Evolutionary conservation across 2,329 filamentous ascomycete species (phyloP).

Genomic region (Trichoderma aggressivum): DNA sequence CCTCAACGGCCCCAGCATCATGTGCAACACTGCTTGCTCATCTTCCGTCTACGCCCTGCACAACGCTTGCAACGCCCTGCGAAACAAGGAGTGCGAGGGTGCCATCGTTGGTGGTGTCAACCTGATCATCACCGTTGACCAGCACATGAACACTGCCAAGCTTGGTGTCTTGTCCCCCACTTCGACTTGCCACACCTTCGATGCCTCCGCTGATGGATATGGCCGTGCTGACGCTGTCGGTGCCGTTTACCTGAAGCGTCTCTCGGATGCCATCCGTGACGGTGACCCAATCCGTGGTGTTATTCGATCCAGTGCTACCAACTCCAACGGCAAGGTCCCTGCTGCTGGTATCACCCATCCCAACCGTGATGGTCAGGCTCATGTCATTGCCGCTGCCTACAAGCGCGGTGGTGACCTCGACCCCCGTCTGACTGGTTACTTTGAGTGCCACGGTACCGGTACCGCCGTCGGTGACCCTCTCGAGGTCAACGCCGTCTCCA

Average conservation of each 20-base stretch:
- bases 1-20: slow-evolving; percentile 34
- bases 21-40: slow-evolving; percentile 37
- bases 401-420: slow-evolving; percentile 19
- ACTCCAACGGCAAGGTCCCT: slow-evolving; percentile 24
- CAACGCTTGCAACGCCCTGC: slow-evolving; percentile 27
- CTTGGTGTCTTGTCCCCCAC: slow-evolving; percentile 23
- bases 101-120: slow-evolving; percentile 38
- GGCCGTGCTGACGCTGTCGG: slow-evolving; percentile 31
- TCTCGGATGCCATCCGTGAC: slow-evolving; percentile 17
- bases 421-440: slow-evolving; percentile 22
- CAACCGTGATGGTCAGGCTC: slow-evolving; percentile 24
- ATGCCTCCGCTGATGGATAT: slow-evolving; percentile 34
- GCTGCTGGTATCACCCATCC: slow-evolving; percentile 26
- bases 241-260: slow-evolving; percentile 33
- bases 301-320: slow-evolving; percentile 24
- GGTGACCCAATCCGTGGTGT: slow-evolving; percentile 20
- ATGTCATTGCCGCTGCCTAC: slow-evolving; percentile 34
- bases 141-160: slow-evolving; percentile 23
- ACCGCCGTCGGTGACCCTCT: slow-evolving; percentile 52
- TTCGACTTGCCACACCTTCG: slow-evolving; percentile 33
- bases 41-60: slow-evolving; percentile 31
- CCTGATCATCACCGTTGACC: slow-evolving; percentile 30
- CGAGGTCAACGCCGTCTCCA: slow-evolving; percentile 41
- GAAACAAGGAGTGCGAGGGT: slow-evolving; percentile 30
- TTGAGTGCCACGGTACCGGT: slow-evolving; percentile 52